Conservation (phyloP, 2,329 filamentous ascomycete species). For the Penicillium sp. region DNA sequence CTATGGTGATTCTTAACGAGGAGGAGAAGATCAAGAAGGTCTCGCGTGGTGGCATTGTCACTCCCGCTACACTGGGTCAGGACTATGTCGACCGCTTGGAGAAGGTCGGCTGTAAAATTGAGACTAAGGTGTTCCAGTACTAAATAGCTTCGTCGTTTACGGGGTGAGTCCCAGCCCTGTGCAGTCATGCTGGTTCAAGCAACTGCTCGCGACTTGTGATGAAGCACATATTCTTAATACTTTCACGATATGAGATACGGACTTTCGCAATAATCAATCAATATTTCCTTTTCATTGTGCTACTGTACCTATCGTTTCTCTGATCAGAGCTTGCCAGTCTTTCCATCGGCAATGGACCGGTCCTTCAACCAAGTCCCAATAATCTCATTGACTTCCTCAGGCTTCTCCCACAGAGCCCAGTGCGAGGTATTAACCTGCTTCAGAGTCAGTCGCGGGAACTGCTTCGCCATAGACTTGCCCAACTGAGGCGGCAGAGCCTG, state of each 20-base stretch:
- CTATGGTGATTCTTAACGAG: constrained; percentile 45
- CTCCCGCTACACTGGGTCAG: constrained; percentile 50
- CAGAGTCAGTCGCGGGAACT: constrained; percentile 64
- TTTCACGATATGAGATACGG: background rate
- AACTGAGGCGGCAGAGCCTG: constrained; percentile 69
- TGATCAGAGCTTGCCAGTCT: constrained; percentile 45
- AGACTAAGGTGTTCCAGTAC: constrained; percentile 39
- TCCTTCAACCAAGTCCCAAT: constrained; percentile 67
- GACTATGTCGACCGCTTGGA: constrained; percentile 48
- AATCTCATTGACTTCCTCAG: constrained; percentile 67
- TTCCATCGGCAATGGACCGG: constrained; percentile 50
- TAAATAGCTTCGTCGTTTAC: constrained; percentile 15
- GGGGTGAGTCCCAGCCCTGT: background rate
- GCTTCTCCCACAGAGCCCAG: constrained; percentile 78
- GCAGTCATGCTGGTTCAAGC: background rate
- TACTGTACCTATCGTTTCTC: background rate
- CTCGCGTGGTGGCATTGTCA: constrained; percentile 50
- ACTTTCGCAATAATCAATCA: constrained; percentile 2
- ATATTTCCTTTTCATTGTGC: background rate
- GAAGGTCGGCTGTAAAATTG: constrained; percentile 44
- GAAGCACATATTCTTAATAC: background rate
- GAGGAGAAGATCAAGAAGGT: constrained; percentile 44
- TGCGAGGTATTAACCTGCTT: constrained; percentile 70
- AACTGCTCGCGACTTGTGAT: background rate
- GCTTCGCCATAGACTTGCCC: constrained; percentile 68